A percentile compares a stretch with the other conserved stretches of the same genome.
These are phyloP conservation scores for Nothopassalora personata DNA, from an alignment of 2,329 filamentous ascomycete species.

Conservation along the genomic window DNA sequence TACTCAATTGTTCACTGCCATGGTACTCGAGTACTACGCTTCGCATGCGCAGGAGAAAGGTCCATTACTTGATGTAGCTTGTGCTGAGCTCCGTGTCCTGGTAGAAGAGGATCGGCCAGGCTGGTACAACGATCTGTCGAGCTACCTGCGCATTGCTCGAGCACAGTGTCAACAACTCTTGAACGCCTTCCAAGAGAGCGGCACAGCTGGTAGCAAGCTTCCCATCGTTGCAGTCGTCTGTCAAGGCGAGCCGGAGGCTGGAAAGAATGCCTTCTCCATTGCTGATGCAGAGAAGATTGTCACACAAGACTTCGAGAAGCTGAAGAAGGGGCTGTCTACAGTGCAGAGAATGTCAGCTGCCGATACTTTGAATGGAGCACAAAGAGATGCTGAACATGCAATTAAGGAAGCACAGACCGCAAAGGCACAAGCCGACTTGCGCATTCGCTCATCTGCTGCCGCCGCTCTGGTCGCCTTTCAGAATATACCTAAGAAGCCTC, in stretches of 20 bases:
- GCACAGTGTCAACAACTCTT: slow-evolving; percentile 87
- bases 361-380: slow-evolving; percentile 72
- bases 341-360: slow-evolving; percentile 80
- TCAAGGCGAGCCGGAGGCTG: slow-evolving; percentile 86
- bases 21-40: slow-evolving; percentile 85
- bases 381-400: slow-evolving; percentile 61
- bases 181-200: slow-evolving; percentile 86
- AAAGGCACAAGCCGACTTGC: slow-evolving; percentile 77
- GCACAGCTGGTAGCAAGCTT: slow-evolving; percentile 67
- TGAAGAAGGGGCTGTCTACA: slow-evolving; percentile 84
- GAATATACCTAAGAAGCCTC: slow-evolving; percentile 86
- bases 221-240: slow-evolving; percentile 84
- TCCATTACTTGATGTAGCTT: slow-evolving; percentile 54
- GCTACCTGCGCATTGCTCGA: slow-evolving; percentile 80
- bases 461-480: slow-evolving; percentile 84
- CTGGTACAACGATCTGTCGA: slow-evolving; percentile 85
- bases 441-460: slow-evolving; percentile 79
- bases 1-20: slow-evolving; percentile 75
- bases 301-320: slow-evolving; percentile 74
- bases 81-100: slow-evolving; percentile 63
- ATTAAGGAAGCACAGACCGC: slow-evolving; percentile 74
- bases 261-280: slow-evolving; percentile 87
- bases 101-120: slow-evolving; percentile 75
- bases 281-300: slow-evolving; percentile 83
- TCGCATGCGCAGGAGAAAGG: slow-evolving; percentile 45